phyloP scores from a whole-genome alignment of 805 yeast genomes.

The Wickerhamomyces queroliae region DNA sequence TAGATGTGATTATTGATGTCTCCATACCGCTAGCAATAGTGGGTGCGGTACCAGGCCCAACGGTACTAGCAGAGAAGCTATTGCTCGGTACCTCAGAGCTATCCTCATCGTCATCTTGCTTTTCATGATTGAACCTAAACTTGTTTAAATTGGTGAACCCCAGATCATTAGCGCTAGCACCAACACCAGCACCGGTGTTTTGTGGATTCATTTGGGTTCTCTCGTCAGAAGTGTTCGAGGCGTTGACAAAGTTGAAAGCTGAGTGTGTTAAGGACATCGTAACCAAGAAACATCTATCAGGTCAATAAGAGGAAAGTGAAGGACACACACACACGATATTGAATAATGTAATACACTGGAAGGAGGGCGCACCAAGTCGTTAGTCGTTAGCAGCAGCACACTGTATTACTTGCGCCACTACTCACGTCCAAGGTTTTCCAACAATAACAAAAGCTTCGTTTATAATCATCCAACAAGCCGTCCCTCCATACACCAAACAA shows the following conservation, averaged over 20 bases:
- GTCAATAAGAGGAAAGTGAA: not conserved
- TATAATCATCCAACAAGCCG: too few relatives aligned
- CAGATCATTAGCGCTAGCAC: not conserved
- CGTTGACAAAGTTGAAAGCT: not conserved
- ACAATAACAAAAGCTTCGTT: too few relatives aligned
- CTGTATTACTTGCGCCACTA: too few relatives aligned
- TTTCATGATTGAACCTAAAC: not conserved
- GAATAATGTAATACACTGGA: too few relatives aligned
- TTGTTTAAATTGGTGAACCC: not conserved
- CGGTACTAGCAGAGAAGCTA: not conserved
- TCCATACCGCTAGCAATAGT: not conserved
- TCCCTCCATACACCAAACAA: too few relatives aligned
- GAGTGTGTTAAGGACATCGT: not conserved
- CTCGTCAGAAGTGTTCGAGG: not conserved
- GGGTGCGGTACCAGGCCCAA: not conserved
- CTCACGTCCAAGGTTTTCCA: too few relatives aligned
- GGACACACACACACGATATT: too few relatives aligned
- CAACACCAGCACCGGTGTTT: not conserved
- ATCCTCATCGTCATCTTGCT: too few relatives aligned
- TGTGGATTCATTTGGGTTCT: not conserved
- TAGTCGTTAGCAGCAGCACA: too few relatives aligned
- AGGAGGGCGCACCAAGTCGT: too few relatives aligned
- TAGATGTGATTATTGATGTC: slow-evolving; percentile 41
- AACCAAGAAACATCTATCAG: not conserved
- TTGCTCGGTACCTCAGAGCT: not conserved